A percentile compares a stretch with the other conserved stretches of the same genome.
phyloP scores from a whole-genome alignment of 805 yeast species.

The Lipomyces mesembrius region DNA sequence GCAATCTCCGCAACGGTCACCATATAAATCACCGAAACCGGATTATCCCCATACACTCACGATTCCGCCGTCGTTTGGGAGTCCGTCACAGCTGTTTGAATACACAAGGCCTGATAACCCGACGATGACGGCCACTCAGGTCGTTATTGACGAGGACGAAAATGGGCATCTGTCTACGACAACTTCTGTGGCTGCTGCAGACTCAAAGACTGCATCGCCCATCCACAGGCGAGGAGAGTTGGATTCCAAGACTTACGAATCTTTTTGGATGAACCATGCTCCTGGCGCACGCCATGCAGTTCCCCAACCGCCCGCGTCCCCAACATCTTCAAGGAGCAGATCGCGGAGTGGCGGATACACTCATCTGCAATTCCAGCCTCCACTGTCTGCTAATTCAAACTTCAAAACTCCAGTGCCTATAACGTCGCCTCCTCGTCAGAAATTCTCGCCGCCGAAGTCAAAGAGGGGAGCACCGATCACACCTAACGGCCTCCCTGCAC shows the following conservation, averaged over 20 bases:
- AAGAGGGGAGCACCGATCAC: conserved; percentile 21
- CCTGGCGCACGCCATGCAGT: neutral
- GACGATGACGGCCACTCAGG: conserved; percentile 7
- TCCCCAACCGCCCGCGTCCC: neutral
- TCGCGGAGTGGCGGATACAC: conserved; percentile 5
- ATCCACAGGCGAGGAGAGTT: neutral
- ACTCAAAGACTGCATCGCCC: neutral
- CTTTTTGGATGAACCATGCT: conserved; percentile 17
- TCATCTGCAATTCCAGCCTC: conserved; percentile 15
- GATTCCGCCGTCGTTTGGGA: neutral
- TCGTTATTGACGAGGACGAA: conserved; percentile 17
- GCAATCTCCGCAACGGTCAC: neutral
- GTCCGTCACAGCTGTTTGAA: neutral
- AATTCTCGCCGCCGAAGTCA: conserved; percentile 13
- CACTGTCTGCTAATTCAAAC: conserved; percentile 12
- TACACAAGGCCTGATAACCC: neutral
- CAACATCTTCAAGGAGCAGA: neutral
- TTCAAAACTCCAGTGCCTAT: conserved; percentile 9
- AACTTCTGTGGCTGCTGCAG: neutral
- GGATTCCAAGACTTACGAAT: conserved; percentile 17
- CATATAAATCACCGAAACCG: neutral
- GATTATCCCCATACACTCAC: conserved; percentile 10
- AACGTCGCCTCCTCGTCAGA: conserved; percentile 12
- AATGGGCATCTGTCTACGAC: conserved; percentile 19
- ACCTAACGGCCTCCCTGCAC: conserved; percentile 30